A percentile compares a stretch with the other conserved stretches of the same genome.
phyloP scores from a whole-genome alignment of 169 alveolate species.

The Eimeria zaria region DNA sequence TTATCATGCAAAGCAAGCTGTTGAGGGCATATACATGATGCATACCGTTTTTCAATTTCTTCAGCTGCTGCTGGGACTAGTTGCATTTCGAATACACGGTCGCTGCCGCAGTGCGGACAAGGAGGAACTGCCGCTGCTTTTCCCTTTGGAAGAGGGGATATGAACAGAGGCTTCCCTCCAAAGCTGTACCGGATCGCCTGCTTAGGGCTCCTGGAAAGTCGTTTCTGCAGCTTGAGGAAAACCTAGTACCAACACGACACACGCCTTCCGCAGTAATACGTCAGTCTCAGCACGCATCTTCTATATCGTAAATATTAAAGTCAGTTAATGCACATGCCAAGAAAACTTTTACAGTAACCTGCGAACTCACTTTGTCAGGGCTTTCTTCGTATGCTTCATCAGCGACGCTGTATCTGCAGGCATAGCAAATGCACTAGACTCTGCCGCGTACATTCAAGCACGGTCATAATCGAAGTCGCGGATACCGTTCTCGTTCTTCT shows the following conservation, averaged over 20 bases:
- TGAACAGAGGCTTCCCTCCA: slow-evolving; percentile 85
- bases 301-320: background rate
- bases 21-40: background rate
- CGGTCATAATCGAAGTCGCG: background rate
- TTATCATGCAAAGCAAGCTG: background rate
- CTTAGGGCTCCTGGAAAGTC: slow-evolving; percentile 72
- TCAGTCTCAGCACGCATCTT: background rate
- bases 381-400: slow-evolving; percentile 71
- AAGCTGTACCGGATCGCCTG: slow-evolving; percentile 85
- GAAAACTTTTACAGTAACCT: background rate
- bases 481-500: too few species aligned
- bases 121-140: background rate
- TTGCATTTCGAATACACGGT: slow-evolving; percentile 85
- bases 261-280: background rate
- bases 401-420: slow-evolving; percentile 23
- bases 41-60: slow-evolving; percentile 62
- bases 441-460: background rate
- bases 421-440: background rate
- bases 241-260: slow-evolving; percentile 39
- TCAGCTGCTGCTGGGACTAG: slow-evolving; percentile 82
- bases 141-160: slow-evolving; percentile 4
- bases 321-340: background rate
- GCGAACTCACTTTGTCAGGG: slow-evolving; percentile 33
- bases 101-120: slow-evolving; percentile 79
- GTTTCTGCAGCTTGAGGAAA: slow-evolving; percentile 82